A percentile compares a stretch with the other conserved stretches of the same genome.
Conservation (phyloP, 192 early-diverging fungal species). For the Coemansia erecta region DNA sequence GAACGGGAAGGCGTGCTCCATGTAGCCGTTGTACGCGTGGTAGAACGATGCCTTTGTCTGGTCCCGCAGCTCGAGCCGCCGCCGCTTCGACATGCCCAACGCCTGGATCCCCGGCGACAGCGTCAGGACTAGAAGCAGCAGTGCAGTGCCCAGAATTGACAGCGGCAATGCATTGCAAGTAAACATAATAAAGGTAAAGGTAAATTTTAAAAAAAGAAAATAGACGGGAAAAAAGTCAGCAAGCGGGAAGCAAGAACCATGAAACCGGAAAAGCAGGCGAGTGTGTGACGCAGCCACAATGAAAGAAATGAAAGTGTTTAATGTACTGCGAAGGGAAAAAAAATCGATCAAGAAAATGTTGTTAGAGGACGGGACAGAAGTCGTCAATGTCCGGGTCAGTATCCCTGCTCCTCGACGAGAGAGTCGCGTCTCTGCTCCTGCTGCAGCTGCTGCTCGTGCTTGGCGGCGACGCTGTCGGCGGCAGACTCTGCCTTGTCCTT, state of each 20-base stretch:
- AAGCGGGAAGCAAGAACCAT: not conserved
- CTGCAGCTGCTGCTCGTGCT: constrained; percentile 29
- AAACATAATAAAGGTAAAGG: not conserved
- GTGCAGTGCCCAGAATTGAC: not conserved
- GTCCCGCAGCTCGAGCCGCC: constrained; percentile 29
- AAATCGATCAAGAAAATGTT: not conserved
- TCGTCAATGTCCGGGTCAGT: not conserved
- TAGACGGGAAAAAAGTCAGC: not conserved
- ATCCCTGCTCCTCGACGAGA: constrained; percentile 11
- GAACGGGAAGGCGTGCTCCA: constrained; percentile 80
- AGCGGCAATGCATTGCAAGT: not conserved
- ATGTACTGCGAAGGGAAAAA: not conserved
- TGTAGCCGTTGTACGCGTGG: constrained; percentile 79
- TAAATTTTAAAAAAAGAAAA: not conserved
- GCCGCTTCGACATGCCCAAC: constrained; percentile 31
- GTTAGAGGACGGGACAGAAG: not conserved
- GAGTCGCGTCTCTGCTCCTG: constrained; percentile 19
- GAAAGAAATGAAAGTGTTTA: too few species aligned
- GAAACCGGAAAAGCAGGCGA: not conserved
- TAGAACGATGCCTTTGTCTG: constrained; percentile 56
- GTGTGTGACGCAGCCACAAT: too few species aligned
- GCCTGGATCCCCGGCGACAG: constrained; percentile 11
- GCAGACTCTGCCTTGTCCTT: constrained; percentile 2
- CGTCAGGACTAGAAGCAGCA: constrained; percentile 1
- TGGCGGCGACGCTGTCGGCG: constrained; percentile 10